phyloP scores from a whole-genome alignment of 257 asterid genomes.

The Forsythia suspensa region DNA sequence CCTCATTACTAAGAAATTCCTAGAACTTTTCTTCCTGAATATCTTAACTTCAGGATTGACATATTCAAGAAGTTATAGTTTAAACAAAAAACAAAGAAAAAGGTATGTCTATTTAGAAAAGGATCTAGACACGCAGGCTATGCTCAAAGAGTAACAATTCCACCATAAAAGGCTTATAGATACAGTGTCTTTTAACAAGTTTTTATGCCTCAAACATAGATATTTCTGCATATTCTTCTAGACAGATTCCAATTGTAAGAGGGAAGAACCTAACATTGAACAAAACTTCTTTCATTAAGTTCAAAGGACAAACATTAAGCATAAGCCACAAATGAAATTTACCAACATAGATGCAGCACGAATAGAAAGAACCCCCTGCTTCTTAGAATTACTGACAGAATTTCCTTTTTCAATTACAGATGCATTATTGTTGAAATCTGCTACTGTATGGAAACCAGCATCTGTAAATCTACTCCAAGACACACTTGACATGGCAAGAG shows the following conservation, averaged over 20 bases:
- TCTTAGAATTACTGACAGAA: slow-evolving; percentile 42
- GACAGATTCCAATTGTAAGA: not conserved
- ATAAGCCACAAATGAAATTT: slow-evolving; percentile 24
- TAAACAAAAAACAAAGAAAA: not conserved
- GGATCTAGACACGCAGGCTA: not conserved
- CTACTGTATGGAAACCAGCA: slow-evolving; percentile 31
- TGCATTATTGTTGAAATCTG: slow-evolving; percentile 30
- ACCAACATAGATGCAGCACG: slow-evolving; percentile 99
- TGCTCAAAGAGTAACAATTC: not conserved
- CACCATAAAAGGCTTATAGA: not conserved
- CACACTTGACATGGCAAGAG: slow-evolving; percentile 31
- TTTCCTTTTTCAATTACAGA: slow-evolving; percentile 40
- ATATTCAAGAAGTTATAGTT: not conserved
- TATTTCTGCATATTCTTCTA: slow-evolving; percentile 3
- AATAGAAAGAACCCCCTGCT: slow-evolving; percentile 76
- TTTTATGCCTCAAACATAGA: not conserved
- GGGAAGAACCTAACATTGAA: not conserved
- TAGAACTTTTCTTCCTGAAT: not conserved
- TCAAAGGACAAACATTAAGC: not conserved
- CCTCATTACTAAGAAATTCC: not conserved
- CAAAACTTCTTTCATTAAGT: slow-evolving; percentile 7
- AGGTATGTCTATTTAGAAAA: not conserved
- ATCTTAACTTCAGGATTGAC: not conserved
- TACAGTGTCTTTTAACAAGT: not conserved
- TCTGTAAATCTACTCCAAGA: slow-evolving; percentile 48